Percentiles rank a stretch among this genome's conserved stretches.
These are phyloP conservation scores for Macrolepiota fuliginosa DNA, from an alignment of 768 basidiomycete species.

Conservation along the genomic window DNA sequence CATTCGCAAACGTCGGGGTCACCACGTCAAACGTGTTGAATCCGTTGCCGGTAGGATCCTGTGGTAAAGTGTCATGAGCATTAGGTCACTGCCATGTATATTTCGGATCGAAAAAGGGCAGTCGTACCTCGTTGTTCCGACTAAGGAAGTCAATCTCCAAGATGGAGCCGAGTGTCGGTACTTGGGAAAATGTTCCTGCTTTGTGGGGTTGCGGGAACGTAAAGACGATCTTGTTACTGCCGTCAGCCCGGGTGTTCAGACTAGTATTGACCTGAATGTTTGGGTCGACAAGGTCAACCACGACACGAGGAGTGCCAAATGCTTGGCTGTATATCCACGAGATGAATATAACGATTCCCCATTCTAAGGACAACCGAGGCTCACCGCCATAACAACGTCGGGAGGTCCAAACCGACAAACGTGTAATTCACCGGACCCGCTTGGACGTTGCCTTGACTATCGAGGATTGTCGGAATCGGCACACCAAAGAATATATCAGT, in stretches of 20 bases:
- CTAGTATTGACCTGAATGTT: slow-evolving; percentile 39
- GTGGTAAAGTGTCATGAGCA: neutral
- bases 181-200: slow-evolving; percentile 36
- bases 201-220: slow-evolving; percentile 35
- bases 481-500: slow-evolving; percentile 43
- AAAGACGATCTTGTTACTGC: slow-evolving; percentile 27
- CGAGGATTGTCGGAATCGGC: slow-evolving; percentile 37
- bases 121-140: slow-evolving; percentile 43
- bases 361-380: neutral
- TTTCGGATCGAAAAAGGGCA: neutral
- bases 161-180: slow-evolving; percentile 45
- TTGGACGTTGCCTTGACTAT: slow-evolving; percentile 37
- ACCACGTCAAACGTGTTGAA: slow-evolving; percentile 27
- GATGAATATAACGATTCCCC: neutral
- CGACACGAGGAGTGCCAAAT: slow-evolving; percentile 48
- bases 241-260: slow-evolving; percentile 27
- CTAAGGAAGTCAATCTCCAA: slow-evolving; percentile 43
- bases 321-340: slow-evolving; percentile 16
- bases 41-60: slow-evolving; percentile 27
- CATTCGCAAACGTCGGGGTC: slow-evolving; percentile 39
- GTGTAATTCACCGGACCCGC: slow-evolving; percentile 40
- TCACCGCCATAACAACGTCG: slow-evolving; percentile 36
- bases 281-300: slow-evolving; percentile 46
- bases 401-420: slow-evolving; percentile 37
- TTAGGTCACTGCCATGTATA: neutral